A percentile compares a stretch with the other conserved stretches of the same genome.
Conservation (phyloP, 306 rosid species). For the Bauhinia variegata region DNA sequence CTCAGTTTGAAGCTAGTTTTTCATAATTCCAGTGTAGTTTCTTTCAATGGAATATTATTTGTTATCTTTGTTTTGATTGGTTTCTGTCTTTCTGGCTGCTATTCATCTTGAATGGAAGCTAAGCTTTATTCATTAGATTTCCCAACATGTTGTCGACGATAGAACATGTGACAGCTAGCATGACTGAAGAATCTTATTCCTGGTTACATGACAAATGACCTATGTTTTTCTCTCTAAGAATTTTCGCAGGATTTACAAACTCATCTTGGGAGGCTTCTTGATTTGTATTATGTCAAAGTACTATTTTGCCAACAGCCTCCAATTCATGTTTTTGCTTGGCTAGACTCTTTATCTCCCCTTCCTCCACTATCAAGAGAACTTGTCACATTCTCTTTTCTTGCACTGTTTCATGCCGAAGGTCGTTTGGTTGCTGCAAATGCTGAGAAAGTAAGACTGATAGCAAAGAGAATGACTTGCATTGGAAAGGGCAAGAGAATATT, state of each 20-base stretch:
- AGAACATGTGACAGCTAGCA: slow-evolving; percentile 15
- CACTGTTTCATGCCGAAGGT: slow-evolving; percentile 28
- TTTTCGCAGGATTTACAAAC: slow-evolving; percentile 22
- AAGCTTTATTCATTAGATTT: slow-evolving; percentile 11
- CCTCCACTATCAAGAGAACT: slow-evolving; percentile 8
- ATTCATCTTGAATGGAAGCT: slow-evolving; percentile 15
- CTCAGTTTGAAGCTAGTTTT: slow-evolving; percentile 20
- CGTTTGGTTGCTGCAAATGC: neutral
- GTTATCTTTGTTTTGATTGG: slow-evolving; percentile 31
- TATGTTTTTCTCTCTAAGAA: slow-evolving; percentile 21
- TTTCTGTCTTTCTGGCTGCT: slow-evolving; percentile 14
- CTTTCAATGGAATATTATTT: neutral
- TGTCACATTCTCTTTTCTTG: slow-evolving; percentile 20
- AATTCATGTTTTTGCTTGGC: slow-evolving; percentile 12
- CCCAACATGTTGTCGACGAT: slow-evolving; percentile 1
- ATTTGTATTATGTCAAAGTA: neutral
- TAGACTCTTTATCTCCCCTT: neutral
- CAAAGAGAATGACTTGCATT: slow-evolving; percentile 30
- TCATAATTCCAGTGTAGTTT: slow-evolving; percentile 2
- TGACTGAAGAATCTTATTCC: slow-evolving; percentile 19
- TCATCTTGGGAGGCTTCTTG: too few species aligned
- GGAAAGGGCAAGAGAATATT: slow-evolving; percentile 49
- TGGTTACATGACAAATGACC: slow-evolving; percentile 28
- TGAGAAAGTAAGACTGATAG: slow-evolving; percentile 23
- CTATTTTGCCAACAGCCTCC: slow-evolving; percentile 18